phyloP scores from a whole-genome alignment of 345 rosid species.

The Arabidopsis suecica region DNA sequence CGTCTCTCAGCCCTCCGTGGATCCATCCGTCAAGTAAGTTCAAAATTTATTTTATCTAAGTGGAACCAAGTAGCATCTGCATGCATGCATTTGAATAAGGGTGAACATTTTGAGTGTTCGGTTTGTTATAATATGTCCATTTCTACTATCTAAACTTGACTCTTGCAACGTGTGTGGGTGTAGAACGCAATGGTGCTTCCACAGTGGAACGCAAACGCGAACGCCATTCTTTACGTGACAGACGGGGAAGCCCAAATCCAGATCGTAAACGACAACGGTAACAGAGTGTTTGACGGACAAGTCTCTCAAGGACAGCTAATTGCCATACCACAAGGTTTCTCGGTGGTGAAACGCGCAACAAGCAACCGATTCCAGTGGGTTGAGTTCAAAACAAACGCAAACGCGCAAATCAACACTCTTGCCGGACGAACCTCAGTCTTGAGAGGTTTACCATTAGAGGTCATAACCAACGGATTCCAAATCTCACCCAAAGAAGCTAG shows the following conservation, averaged over 20 bases:
- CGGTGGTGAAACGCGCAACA: constrained; percentile 58
- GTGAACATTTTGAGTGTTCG: not conserved
- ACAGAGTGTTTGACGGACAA: constrained; percentile 61
- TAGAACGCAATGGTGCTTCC: constrained; percentile 70
- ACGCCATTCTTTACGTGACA: constrained; percentile 62
- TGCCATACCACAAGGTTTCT: constrained; percentile 67
- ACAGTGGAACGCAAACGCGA: constrained; percentile 70
- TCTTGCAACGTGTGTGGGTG: constrained; percentile 21
- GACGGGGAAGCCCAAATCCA: constrained; percentile 63
- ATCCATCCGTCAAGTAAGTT: constrained; percentile 48
- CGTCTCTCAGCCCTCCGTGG: constrained; percentile 68
- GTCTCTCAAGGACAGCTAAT: constrained; percentile 63
- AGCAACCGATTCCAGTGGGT: constrained; percentile 60
- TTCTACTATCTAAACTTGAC: not conserved
- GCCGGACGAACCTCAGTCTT: constrained; percentile 45
- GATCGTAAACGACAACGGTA: constrained; percentile 64
- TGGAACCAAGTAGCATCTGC: not conserved
- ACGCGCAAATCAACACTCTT: constrained; percentile 44
- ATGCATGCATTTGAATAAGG: not conserved
- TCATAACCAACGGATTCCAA: constrained; percentile 36
- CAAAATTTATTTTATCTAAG: too few species aligned
- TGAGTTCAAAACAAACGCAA: constrained; percentile 66
- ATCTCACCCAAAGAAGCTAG: constrained; percentile 44
- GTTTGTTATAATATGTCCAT: not conserved
- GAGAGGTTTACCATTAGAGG: constrained; percentile 40